Evolutionary conservation across 2,329 filamentous ascomycete genomes (phyloP), one percentile per base, ranked within the genome.

Genomic region (Sclerotinia sclerotiorum): DNA sequence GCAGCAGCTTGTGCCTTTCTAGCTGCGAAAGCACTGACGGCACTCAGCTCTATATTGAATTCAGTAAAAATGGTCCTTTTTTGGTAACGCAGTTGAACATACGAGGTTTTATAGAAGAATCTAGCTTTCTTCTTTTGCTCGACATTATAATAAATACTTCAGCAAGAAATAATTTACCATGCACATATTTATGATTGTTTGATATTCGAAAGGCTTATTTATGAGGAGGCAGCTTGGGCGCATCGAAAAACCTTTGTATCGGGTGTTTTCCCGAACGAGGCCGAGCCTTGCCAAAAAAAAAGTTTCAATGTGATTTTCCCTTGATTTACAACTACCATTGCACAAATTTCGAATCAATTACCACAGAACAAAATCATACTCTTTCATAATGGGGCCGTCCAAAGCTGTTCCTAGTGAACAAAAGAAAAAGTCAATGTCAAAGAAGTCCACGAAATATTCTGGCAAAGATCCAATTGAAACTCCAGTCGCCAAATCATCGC

Each of bases 111-210:
- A 75, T 74, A 66, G 77, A 74, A 64, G 75, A 70, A 70, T 81
- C 77, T 11, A 84, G 69, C 74, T 82, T 84, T 61, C 82, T 79
- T 72, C 77, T 78, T 70, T 82, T 82, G 68, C 58, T 68, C 39
- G 65, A 63, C 65, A 68, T 68, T 55, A 46, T 62, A 1, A 35
- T 21, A 51, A 32, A 10, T 46, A 3, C 35, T 62, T 3, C n/a
- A 54, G 24, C 19, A 61, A 54, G 19, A 60, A 27, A 35, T 13
- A 49, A 35, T 8, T 51, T 62, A 8, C n/a, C 13, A 62, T 35
- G 10, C n/a, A n/a, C n/a, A 61, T 49, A 61, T 48, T 17, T 61
- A 35, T 48, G 15, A 32, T 10, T 5, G 27, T 55, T 55, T 19
- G 1, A 49, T 17, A n/a, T 35, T 61, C 19, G 24, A 44, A 17